phyloP scores from a whole-genome alignment of 306 rosid genomes.

The Quercus rubra region DNA sequence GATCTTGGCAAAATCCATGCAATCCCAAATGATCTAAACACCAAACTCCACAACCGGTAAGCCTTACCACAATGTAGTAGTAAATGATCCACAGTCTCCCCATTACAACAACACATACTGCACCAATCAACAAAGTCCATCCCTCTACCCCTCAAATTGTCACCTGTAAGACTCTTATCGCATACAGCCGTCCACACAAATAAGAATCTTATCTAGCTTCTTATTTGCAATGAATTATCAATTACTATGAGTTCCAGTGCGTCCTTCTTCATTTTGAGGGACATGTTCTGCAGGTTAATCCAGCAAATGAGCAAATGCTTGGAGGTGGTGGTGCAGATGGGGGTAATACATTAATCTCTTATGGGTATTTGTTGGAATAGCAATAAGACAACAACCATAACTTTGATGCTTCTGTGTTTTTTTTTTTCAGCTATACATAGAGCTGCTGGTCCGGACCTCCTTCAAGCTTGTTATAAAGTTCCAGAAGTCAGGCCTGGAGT shows the following conservation, averaged over 20 bases:
- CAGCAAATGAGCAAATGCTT: slow-evolving; percentile 90
- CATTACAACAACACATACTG: no score
- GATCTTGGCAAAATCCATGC: no score
- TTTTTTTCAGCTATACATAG: slow-evolving; percentile 65
- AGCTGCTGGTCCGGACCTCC: slow-evolving; percentile 84
- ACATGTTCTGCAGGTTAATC: slow-evolving; percentile 58
- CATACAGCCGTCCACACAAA: no score
- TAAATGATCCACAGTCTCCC: no score
- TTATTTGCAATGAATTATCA: neutral
- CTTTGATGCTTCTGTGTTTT: neutral
- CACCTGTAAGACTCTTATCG: no score
- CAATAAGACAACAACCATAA: neutral
- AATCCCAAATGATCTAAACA: no score
- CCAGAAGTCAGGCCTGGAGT: slow-evolving; percentile 68
- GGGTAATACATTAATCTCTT: slow-evolving; percentile 39
- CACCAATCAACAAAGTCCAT: no score
- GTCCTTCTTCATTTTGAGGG: neutral
- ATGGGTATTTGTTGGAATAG: neutral
- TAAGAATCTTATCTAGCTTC: neutral
- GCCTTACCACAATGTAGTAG: no score
- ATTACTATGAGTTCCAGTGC: neutral
- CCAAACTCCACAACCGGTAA: no score
- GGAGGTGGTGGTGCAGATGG: slow-evolving; percentile 98
- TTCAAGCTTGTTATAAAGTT: slow-evolving; percentile 59
- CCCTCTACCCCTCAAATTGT: no score